Percentiles rank a stretch among this genome's conserved stretches.
These are phyloP conservation scores for Fusarium sp. DNA, from an alignment of 2,329 filamentous ascomycete genomes.

Conservation along the genomic window DNA sequence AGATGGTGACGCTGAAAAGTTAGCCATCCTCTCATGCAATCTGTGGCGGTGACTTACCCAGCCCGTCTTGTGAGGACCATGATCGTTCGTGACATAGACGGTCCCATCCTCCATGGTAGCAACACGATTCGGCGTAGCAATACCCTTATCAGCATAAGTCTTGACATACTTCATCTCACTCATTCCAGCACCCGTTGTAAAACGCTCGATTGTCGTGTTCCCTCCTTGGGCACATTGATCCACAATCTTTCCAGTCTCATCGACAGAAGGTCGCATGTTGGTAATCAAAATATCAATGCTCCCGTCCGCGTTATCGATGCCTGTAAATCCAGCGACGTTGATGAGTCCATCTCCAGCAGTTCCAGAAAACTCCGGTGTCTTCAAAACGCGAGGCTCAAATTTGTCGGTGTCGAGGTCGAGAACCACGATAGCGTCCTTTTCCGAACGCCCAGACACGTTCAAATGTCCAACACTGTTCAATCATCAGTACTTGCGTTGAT, in stretches of 20 bases:
- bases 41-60: background rate
- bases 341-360: slow-evolving; percentile 48
- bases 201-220: slow-evolving; percentile 37
- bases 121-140: slow-evolving; percentile 40
- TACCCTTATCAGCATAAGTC: slow-evolving; percentile 27
- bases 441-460: slow-evolving; percentile 47
- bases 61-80: slow-evolving; percentile 33
- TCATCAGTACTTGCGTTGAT: no score
- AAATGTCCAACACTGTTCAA: slow-evolving; percentile 22
- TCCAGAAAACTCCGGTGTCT: slow-evolving; percentile 46
- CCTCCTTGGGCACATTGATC: slow-evolving; percentile 28
- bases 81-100: slow-evolving; percentile 39
- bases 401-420: slow-evolving; percentile 48
- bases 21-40: background rate
- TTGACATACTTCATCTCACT: slow-evolving; percentile 31
- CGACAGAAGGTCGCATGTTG: slow-evolving; percentile 33
- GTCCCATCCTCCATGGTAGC: slow-evolving; percentile 10
- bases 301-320: slow-evolving; percentile 39
- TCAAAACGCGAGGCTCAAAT: slow-evolving; percentile 41
- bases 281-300: slow-evolving; percentile 29
- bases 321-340: slow-evolving; percentile 48
- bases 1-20: slow-evolving; percentile 27
- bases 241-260: slow-evolving; percentile 8
- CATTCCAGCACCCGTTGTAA: slow-evolving; percentile 3
- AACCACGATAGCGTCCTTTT: slow-evolving; percentile 48